Percentiles rank a stretch among this genome's conserved stretches.
These are phyloP conservation scores for Diutina siamensis DNA, from an alignment of 1,139 yeast genomes.

Conservation along the genomic window DNA sequence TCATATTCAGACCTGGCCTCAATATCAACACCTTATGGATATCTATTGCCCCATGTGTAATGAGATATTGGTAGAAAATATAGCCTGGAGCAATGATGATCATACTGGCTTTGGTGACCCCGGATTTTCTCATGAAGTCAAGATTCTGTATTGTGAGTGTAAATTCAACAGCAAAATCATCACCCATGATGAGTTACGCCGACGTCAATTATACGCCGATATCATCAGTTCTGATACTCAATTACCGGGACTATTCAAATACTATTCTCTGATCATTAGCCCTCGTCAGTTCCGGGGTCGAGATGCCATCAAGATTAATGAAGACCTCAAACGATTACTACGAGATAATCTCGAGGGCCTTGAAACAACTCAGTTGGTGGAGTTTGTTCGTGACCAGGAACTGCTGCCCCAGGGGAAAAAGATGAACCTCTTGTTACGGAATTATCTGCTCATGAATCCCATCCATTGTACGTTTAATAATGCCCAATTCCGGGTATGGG, in stretches of 20 bases:
- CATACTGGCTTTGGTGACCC: slow-evolving; percentile 17
- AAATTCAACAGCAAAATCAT: slow-evolving; percentile 7
- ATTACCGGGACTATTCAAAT: slow-evolving; percentile 11
- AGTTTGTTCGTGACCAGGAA: not conserved
- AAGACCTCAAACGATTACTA: not conserved
- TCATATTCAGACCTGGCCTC: not conserved
- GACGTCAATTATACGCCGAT: slow-evolving; percentile 17
- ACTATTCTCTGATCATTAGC: slow-evolving; percentile 8
- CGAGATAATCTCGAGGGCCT: not conserved
- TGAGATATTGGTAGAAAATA: slow-evolving; percentile 8
- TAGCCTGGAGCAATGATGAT: slow-evolving; percentile 12
- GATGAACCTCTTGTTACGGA: slow-evolving; percentile 8
- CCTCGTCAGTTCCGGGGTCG: not conserved
- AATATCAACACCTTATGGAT: slow-evolving; percentile 3
- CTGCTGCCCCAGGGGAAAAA: not conserved
- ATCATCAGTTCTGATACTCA: slow-evolving; percentile 7
- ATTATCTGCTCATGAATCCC: slow-evolving; percentile 14
- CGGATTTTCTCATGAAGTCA: slow-evolving; percentile 9
- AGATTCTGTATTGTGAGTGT: slow-evolving; percentile 7
- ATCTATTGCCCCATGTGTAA: slow-evolving; percentile 15
- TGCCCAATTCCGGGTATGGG: slow-evolving; percentile 12
- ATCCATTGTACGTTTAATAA: slow-evolving; percentile 13
- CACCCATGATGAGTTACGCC: slow-evolving; percentile 14
- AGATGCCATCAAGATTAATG: not conserved
- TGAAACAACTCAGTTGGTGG: not conserved